Evolutionary conservation across 139 green algal species (phyloP).

Genomic region (Eudorina sp.): DNA sequence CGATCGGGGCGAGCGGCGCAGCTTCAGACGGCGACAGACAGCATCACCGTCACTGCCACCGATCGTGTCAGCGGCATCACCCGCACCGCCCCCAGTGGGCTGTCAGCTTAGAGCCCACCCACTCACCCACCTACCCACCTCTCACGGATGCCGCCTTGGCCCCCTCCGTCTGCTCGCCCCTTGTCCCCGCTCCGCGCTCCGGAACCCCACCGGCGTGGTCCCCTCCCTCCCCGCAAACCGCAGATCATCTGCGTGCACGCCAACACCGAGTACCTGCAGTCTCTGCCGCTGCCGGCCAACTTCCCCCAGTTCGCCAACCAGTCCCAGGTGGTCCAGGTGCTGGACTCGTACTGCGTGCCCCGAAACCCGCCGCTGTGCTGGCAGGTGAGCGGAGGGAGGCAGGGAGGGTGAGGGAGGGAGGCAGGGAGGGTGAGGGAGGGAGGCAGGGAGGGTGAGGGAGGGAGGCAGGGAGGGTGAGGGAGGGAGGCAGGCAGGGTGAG

Average conservation of each 20-base stretch:
- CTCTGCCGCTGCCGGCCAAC: constrained; percentile 25
- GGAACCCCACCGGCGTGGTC: neutral
- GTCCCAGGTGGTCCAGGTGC: constrained; percentile 1
- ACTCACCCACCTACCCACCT: neutral
- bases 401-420: neutral
- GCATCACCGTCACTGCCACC: no score
- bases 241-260: constrained; percentile 39
- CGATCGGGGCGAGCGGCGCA: no score
- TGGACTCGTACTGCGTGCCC: neutral
- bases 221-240: neutral
- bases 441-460: neutral
- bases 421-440: neutral
- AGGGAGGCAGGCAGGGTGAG: no score
- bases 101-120: no score
- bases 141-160: neutral
- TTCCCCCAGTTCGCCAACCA: constrained; percentile 14
- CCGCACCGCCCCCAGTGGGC: no score
- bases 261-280: neutral
- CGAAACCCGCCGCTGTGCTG: constrained; percentile 14
- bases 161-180: neutral
- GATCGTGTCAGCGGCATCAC: no score
- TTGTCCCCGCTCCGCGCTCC: neutral
- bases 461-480: no score
- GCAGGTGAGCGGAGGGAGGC: neutral
- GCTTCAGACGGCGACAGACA: no score